Conservation (phyloP, 2,329 filamentous ascomycete species). For the Colletotrichum paranaense region DNA sequence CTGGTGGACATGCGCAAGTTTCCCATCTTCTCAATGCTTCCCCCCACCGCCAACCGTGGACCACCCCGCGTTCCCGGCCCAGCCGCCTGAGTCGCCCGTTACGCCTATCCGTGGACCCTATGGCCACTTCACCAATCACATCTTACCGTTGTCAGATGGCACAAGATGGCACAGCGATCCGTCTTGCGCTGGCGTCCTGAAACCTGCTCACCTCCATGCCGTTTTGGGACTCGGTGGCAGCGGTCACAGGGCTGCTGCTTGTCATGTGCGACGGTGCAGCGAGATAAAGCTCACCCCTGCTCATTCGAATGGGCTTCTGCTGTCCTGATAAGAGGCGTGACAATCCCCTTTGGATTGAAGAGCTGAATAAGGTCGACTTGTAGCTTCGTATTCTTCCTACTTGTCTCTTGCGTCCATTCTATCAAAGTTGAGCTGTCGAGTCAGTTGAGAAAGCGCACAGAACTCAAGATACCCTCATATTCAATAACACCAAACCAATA, state of each 20-base stretch:
- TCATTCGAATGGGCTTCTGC: no score
- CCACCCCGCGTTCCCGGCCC: neutral
- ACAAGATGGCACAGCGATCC: constrained; percentile 15
- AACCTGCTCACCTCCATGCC: constrained; percentile 36
- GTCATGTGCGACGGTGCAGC: constrained; percentile 29
- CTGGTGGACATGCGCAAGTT: constrained; percentile 5
- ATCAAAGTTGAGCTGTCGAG: neutral
- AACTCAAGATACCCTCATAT: neutral
- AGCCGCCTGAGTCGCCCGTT: constrained; percentile 20
- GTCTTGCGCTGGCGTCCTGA: constrained; percentile 33
- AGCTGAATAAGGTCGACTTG: neutral
- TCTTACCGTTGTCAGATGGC: neutral
- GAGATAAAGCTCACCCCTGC: constrained; percentile 16
- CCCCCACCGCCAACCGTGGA: neutral
- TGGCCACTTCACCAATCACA: neutral
- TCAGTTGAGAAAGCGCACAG: neutral
- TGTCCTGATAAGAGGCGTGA: constrained; percentile 18
- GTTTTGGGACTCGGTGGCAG: constrained; percentile 30
- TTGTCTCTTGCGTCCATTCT: neutral
- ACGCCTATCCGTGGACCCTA: neutral
- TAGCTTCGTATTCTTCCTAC: neutral
- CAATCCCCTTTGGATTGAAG: neutral
- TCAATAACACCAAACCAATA: neutral
- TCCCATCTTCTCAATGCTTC: neutral
- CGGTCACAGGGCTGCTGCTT: constrained; percentile 35